Evolutionary conservation across 495 filamentous ascomycete genomes (phyloP).

Genomic region (Parathielavia hyrcaniae): DNA sequence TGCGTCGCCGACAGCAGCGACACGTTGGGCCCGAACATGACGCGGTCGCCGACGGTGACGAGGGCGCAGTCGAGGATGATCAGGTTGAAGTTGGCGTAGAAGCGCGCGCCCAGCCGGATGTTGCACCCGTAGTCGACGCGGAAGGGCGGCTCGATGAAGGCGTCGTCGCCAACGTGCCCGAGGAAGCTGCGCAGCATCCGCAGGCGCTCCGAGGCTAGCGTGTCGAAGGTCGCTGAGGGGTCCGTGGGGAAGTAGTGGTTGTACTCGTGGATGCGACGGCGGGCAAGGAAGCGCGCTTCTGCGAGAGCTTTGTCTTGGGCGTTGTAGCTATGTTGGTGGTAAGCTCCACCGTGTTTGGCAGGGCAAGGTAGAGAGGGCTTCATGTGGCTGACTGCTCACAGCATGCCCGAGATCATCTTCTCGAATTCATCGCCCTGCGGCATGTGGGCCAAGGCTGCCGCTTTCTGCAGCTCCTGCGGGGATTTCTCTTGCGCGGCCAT

Average conservation of each 20-base stretch:
- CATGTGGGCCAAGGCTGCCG: constrained; percentile 3
- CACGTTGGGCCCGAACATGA: constrained; percentile 73
- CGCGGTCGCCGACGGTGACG: constrained; percentile 72
- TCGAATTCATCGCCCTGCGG: constrained; percentile 9
- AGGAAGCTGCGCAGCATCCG: constrained; percentile 39
- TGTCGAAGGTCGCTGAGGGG: constrained; percentile 23
- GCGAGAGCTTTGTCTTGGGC: background rate
- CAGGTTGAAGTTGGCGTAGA: constrained; percentile 73
- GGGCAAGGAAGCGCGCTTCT: constrained; percentile 43
- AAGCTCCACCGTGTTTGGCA: background rate
- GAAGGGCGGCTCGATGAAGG: constrained; percentile 50
- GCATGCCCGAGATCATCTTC: constrained; percentile 17
- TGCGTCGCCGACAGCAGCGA: constrained; percentile 68
- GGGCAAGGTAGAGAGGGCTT: background rate
- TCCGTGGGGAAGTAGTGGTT: constrained; percentile 45
- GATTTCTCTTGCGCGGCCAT: constrained; percentile 5
- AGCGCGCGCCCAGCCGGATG: constrained; percentile 43
- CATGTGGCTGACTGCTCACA: constrained; percentile 28
- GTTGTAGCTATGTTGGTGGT: background rate
- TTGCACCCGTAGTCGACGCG: constrained; percentile 53
- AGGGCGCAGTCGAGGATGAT: constrained; percentile 71
- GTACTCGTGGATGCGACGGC: constrained; percentile 41
- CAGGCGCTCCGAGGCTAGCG: constrained; percentile 33
- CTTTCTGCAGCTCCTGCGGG: background rate
- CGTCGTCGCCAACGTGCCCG: constrained; percentile 40